These are phyloP conservation scores for Simmondsia chinensis DNA, from an alignment of 148 eudicot species.

Conservation along the genomic window DNA sequence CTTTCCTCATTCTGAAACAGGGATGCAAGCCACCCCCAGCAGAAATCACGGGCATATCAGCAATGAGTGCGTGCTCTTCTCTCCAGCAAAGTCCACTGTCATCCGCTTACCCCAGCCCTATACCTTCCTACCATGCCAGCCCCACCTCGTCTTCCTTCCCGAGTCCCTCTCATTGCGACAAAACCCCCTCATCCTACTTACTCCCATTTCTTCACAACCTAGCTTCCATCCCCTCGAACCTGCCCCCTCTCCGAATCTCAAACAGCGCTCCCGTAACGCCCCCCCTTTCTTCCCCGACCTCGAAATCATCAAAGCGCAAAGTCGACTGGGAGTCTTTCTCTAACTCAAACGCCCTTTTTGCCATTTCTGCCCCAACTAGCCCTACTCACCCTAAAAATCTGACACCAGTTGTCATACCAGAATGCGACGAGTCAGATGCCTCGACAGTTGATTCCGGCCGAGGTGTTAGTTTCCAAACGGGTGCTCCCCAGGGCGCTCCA, in stretches of 20 bases:
- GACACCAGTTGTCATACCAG: slow-evolving; percentile 71
- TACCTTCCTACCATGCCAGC: slow-evolving; percentile 90
- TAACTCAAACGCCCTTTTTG: slow-evolving; percentile 37
- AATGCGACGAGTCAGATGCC: slow-evolving; percentile 88
- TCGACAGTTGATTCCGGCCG: slow-evolving; percentile 68
- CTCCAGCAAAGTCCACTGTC: slow-evolving; percentile 80
- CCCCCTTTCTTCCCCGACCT: slow-evolving; percentile 80
- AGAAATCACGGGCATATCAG: slow-evolving; percentile 39
- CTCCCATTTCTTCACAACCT: slow-evolving; percentile 75
- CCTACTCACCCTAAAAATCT: slow-evolving; percentile 56
- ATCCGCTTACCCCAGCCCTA: slow-evolving; percentile 77
- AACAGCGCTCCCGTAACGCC: slow-evolving; percentile 97
- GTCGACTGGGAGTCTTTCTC: slow-evolving; percentile 45
- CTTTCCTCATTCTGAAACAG: no score
- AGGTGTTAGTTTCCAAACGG: slow-evolving; percentile 76
- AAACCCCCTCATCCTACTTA: slow-evolving; percentile 55
- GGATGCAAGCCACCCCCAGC: slow-evolving; percentile 71
- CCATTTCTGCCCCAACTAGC: slow-evolving; percentile 78
- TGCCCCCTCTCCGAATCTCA: slow-evolving; percentile 77
- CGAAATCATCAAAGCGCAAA: slow-evolving; percentile 68
- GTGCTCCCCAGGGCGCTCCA: slow-evolving; percentile 37
- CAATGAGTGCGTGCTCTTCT: slow-evolving; percentile 57
- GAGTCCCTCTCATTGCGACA: slow-evolving; percentile 67
- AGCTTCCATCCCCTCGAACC: slow-evolving; percentile 53
- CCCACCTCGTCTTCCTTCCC: slow-evolving; percentile 86